Evolutionary conservation across 2,329 filamentous ascomycete genomes (phyloP).

Genomic region (Fusarium buharicum): DNA sequence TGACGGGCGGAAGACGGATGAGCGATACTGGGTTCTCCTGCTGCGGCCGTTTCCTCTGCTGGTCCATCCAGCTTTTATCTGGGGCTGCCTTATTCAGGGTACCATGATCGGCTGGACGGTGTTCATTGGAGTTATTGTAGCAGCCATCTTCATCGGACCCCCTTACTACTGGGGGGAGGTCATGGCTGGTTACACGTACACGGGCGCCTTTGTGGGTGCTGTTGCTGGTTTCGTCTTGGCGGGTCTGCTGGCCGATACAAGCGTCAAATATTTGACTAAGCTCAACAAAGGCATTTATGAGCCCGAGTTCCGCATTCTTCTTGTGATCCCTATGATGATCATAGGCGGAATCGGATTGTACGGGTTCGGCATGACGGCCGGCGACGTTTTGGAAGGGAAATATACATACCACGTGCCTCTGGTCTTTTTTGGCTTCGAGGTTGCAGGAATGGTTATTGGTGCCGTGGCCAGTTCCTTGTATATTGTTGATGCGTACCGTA

Average conservation of each 20-base stretch:
- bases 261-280: constrained; percentile 74
- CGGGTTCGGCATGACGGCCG: constrained; percentile 81
- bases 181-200: constrained; percentile 86
- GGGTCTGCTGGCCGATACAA: constrained; percentile 78
- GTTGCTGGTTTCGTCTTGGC: constrained; percentile 80
- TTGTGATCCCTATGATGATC: constrained; percentile 84
- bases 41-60: constrained; percentile 85
- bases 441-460: constrained; percentile 91
- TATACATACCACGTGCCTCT: constrained; percentile 81
- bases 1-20: constrained; percentile 83
- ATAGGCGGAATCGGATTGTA: constrained; percentile 82
- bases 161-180: constrained; percentile 85
- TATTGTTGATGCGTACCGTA: constrained; percentile 91
- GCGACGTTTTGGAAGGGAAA: constrained; percentile 62
- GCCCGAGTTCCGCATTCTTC: constrained; percentile 86
- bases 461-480: constrained; percentile 88
- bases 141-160: constrained; percentile 82
- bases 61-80: constrained; percentile 85
- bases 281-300: constrained; percentile 86
- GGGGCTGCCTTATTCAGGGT: constrained; percentile 83
- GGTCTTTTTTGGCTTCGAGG: constrained; percentile 84
- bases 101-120: constrained; percentile 96
- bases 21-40: constrained; percentile 72
- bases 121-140: constrained; percentile 85
- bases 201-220: constrained; percentile 85